These are phyloP conservation scores for Colletotrichum lini DNA, from an alignment of 2,329 filamentous ascomycete genomes.

Conservation along the genomic window DNA sequence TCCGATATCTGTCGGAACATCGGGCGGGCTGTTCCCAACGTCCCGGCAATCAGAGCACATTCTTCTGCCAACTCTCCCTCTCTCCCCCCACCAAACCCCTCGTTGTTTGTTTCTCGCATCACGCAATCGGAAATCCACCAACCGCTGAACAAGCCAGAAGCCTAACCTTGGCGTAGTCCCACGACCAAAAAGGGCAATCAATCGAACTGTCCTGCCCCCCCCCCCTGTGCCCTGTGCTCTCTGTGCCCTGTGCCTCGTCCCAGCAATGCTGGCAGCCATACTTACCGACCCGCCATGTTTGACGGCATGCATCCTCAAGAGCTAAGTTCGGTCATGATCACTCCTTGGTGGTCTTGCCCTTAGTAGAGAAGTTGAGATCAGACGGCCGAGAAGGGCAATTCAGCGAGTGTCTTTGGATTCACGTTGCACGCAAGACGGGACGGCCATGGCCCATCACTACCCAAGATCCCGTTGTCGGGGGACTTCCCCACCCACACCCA, in stretches of 20 bases:
- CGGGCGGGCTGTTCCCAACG: conserved; percentile 26
- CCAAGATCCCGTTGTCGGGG: conserved; percentile 18
- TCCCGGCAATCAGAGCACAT: conserved; percentile 19
- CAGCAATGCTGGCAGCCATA: background rate
- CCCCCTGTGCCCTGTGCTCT: background rate
- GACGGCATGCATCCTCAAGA: background rate
- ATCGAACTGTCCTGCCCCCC: background rate
- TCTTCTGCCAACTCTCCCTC: background rate
- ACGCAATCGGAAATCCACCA: conserved; percentile 1
- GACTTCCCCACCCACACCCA: no score
- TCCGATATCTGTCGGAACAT: conserved; percentile 16
- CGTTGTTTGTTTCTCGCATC: background rate
- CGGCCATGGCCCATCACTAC: background rate
- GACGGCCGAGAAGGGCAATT: conserved; percentile 16
- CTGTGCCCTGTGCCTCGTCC: conserved; percentile 30
- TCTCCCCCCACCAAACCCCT: background rate
- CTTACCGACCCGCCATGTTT: conserved; percentile 18
- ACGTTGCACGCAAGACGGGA: background rate
- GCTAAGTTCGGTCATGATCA: background rate
- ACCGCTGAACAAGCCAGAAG: background rate
- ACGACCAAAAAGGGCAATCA: background rate
- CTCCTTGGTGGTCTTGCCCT: background rate
- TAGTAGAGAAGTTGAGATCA: background rate
- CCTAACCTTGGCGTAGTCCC: conserved; percentile 21
- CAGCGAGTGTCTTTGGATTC: conserved; percentile 1